A percentile compares a stretch with the other conserved stretches of the same genome.
phyloP scores from a whole-genome alignment of 257 asterid genomes.

The Salvia splendens region DNA sequence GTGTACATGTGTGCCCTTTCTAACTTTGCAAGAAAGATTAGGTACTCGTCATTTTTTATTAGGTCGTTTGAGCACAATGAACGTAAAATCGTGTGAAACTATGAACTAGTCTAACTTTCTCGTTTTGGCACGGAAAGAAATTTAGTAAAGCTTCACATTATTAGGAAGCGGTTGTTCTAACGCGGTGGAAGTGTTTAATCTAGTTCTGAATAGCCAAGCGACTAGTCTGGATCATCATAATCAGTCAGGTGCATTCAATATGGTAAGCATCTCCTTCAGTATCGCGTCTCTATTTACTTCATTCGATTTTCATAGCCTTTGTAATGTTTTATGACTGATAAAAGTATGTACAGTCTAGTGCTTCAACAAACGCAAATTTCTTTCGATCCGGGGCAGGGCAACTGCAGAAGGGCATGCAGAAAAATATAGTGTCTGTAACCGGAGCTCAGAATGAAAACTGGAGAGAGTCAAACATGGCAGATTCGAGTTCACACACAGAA shows the following conservation, averaged over 20 bases:
- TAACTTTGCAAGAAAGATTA: not conserved
- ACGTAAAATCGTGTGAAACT: not conserved
- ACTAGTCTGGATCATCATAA: conserved; percentile 38
- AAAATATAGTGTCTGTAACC: conserved; percentile 39
- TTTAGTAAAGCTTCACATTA: not conserved
- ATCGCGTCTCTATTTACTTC: conserved; percentile 31
- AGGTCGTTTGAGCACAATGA: not conserved
- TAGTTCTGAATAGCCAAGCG: conserved; percentile 47
- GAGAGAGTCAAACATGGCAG: conserved; percentile 88
- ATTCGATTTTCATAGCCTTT: conserved; percentile 16
- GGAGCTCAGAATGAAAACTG: conserved; percentile 70
- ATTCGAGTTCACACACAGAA: conserved; percentile 74
- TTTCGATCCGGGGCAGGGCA: conserved; percentile 43
- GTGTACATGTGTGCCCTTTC: not conserved
- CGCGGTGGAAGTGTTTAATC: conserved; percentile 46
- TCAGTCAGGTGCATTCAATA: conserved; percentile 50
- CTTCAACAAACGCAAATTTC: conserved; percentile 45
- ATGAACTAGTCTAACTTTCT: not conserved
- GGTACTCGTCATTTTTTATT: not conserved
- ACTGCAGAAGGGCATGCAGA: conserved; percentile 45
- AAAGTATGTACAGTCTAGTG: conserved; percentile 41
- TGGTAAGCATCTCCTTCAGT: conserved; percentile 42
- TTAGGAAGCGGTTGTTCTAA: conserved; percentile 24
- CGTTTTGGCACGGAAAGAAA: not conserved
- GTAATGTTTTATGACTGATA: not conserved